Percentiles rank a stretch among this genome's conserved stretches.
These are phyloP conservation scores for Chlorella sp. DNA, from an alignment of 139 green algal species.

Conservation along the genomic window DNA sequence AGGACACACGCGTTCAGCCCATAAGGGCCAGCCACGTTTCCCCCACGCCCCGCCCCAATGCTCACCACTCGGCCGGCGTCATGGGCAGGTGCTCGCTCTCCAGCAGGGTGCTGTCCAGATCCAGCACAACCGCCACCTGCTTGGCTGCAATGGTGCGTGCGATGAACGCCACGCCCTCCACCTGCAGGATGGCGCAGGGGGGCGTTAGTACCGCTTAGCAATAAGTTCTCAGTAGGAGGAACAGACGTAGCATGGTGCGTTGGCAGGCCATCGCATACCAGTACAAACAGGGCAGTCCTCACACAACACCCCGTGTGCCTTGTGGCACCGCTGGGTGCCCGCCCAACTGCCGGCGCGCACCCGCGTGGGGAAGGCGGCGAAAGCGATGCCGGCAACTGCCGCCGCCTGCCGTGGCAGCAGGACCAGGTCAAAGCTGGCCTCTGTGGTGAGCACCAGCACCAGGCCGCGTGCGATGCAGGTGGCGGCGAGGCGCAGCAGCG, in stretches of 20 bases:
- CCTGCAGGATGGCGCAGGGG: neutral
- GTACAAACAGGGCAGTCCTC: neutral
- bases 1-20: neutral
- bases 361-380: neutral
- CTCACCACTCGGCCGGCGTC: conserved; percentile 18
- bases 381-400: neutral
- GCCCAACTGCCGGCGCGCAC: neutral
- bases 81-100: conserved; percentile 28
- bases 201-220: neutral
- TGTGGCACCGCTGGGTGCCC: neutral
- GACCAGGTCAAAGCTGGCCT: conserved; percentile 10
- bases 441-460: conserved; percentile 10
- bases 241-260: too few relatives aligned
- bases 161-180: conserved; percentile 16
- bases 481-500: neutral
- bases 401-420: conserved; percentile 22
- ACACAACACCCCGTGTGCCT: neutral
- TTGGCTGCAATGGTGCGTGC: neutral
- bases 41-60: neutral
- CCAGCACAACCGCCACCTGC: conserved; percentile 24
- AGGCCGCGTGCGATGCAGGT: neutral
- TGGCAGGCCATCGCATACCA: too few relatives aligned
- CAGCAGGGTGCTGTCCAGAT: conserved; percentile 28
- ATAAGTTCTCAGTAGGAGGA: neutral
- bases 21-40: neutral